Evolutionary conservation across 78 protist species (phyloP).

Genomic region (Guillardia theta): DNA sequence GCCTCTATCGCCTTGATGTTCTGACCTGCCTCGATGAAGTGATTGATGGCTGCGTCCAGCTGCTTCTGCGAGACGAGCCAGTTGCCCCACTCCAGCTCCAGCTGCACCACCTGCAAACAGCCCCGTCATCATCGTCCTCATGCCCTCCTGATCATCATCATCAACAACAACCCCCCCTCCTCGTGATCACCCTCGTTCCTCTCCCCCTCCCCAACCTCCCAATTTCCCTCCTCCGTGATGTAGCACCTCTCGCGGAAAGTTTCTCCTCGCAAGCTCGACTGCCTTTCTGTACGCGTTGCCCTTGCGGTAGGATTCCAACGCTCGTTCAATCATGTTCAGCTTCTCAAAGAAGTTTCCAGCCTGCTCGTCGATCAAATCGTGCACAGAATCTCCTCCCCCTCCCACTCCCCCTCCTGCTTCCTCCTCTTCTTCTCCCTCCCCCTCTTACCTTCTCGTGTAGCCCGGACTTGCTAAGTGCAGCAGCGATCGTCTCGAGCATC

Average conservation of each 20-base stretch:
- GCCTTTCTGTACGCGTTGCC: conserved; percentile 80
- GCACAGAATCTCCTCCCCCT: too few species aligned
- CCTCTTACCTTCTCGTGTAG: too few species aligned
- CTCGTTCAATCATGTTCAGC: conserved; percentile 56
- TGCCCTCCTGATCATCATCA: too few species aligned
- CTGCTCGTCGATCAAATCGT: conserved; percentile 59
- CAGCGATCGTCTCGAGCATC: conserved; percentile 60
- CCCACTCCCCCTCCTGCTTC: too few species aligned
- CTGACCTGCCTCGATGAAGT: conserved; percentile 78
- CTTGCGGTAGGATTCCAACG: conserved; percentile 69
- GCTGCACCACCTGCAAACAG: conserved; percentile 60
- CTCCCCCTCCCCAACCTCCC: too few species aligned
- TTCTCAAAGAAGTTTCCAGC: conserved; percentile 84
- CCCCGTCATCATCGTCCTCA: too few species aligned
- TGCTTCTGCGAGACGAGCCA: conserved; percentile 58
- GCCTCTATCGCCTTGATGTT: conserved; percentile 73
- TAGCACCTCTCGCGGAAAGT: conserved; percentile 62
- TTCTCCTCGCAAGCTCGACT: conserved; percentile 67
- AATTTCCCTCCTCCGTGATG: too few species aligned
- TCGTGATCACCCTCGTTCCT: too few species aligned
- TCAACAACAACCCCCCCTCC: too few species aligned
- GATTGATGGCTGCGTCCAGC: conserved; percentile 74
- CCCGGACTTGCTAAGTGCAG: conserved; percentile 46
- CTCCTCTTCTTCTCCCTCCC: too few species aligned
- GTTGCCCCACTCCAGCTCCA: conserved; percentile 80